Evolutionary conservation across 371 early-diverging fungal species (phyloP), one percentile per base, ranked within the genome.

Genomic region (Amoeboaphelidium protococcarum): DNA sequence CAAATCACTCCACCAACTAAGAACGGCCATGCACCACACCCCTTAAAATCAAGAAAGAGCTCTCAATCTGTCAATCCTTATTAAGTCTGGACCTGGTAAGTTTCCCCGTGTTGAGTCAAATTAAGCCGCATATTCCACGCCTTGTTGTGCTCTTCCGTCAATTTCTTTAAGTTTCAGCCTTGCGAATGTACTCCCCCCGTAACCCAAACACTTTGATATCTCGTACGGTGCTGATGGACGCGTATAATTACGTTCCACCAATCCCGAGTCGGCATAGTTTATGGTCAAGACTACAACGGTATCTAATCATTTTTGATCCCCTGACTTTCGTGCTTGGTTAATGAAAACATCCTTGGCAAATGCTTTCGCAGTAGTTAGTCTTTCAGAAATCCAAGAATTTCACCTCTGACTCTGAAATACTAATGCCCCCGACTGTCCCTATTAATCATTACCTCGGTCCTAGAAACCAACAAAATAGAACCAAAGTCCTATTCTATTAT

Each of bases 251-350:
- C n/a, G n/a, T n/a, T 50, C 49, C 55, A 45, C 68, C 60, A 58
- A 66, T 69, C 63, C 61, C 67, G 62, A 68, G 72, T 72, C 65
- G 71, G 71, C 71, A 73, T 74, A 64, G 68, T 74, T 73, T 74
- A 72, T 68, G 57, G 73, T 71, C 68, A 67, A 69, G 72, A 73
- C 71, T 73, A 71, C 66, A 61, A 64, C 68, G 70, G 72, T 72
- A 69, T 73, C 70, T 71, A 67, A 73, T 75, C 70, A 60, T 67
- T 66, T 72, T 75, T 58, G 70, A 71, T 73, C 68, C 71, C 67
- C 66, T 66, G 68, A 70, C 73, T 70, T 75, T 72, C 67, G 67
- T 70, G 66, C 71, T 71, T 69, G 67, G 72, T 75, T 65, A 69
- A 70, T 64, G 67, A 67, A 72, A 67, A 63, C 69, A 64, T 69